A percentile compares a stretch with the other conserved stretches of the same genome.
These are phyloP conservation scores for Acacia concinna DNA, from an alignment of 331 rosid species.

Conservation along the genomic window DNA sequence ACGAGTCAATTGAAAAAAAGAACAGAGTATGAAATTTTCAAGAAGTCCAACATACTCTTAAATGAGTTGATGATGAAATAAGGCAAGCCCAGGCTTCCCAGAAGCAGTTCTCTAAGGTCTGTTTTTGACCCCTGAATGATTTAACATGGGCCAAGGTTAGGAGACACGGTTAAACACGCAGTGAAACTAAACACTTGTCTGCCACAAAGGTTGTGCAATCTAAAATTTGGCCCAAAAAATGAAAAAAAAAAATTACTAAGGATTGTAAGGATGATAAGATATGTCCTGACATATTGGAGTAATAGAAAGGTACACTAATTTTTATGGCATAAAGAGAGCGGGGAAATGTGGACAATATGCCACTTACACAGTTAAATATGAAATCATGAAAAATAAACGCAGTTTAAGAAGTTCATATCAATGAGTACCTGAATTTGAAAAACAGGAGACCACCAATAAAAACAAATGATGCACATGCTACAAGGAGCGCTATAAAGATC, in stretches of 20 bases:
- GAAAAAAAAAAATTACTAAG: background rate
- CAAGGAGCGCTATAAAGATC: slow-evolving; percentile 80
- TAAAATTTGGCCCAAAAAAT: background rate
- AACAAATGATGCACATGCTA: slow-evolving; percentile 84
- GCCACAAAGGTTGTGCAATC: background rate
- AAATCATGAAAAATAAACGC: slow-evolving; percentile 9
- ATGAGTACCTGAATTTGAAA: slow-evolving; percentile 79
- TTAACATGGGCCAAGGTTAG: slow-evolving; percentile 32
- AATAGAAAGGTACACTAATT: background rate
- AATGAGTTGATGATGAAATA: slow-evolving; percentile 89
- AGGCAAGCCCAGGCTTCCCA: slow-evolving; percentile 99
- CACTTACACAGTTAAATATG: background rate
- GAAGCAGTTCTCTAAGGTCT: slow-evolving; percentile 85
- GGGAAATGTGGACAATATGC: slow-evolving; percentile 1
- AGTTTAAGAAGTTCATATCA: slow-evolving; percentile 18
- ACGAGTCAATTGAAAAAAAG: background rate
- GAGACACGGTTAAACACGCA: slow-evolving; percentile 35
- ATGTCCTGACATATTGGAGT: background rate
- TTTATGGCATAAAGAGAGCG: background rate
- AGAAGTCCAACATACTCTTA: slow-evolving; percentile 55
- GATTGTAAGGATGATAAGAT: background rate
- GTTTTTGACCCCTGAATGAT: slow-evolving; percentile 53
- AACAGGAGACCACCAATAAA: slow-evolving; percentile 79
- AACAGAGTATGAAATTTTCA: slow-evolving; percentile 22
- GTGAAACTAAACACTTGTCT: slow-evolving; percentile 22